phyloP scores from a whole-genome alignment of 2,329 filamentous ascomycete species.

The Epicoccum nigrum region DNA sequence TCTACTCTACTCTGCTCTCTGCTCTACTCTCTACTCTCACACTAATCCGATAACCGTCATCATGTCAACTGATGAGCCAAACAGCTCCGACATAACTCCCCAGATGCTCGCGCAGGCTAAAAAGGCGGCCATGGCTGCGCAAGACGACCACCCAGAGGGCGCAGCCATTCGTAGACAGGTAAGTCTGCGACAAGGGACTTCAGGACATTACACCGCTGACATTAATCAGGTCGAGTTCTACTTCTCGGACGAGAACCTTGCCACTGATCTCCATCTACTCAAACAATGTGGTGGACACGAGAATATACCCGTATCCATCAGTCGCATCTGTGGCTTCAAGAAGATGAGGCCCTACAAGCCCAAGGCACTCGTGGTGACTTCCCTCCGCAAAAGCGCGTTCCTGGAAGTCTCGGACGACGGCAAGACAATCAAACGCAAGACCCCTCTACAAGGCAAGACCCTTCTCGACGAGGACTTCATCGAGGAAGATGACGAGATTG shows the following conservation, averaged over 20 bases:
- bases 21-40: neutral
- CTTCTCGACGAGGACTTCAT: constrained; percentile 37
- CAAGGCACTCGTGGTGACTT: constrained; percentile 45
- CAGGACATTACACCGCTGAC: too few species aligned
- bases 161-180: constrained; percentile 39
- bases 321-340: constrained; percentile 51
- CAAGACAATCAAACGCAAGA: constrained; percentile 52
- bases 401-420: constrained; percentile 51
- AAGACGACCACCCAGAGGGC: constrained; percentile 36
- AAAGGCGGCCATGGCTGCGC: neutral
- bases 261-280: constrained; percentile 51
- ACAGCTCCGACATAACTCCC: neutral
- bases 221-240: constrained; percentile 54
- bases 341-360: constrained; percentile 56
- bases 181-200: too few species aligned
- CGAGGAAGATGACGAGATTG: constrained; percentile 33
- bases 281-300: constrained; percentile 48
- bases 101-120: constrained; percentile 5
- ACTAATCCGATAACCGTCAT: neutral
- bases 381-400: constrained; percentile 50
- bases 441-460: constrained; percentile 45
- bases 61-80: constrained; percentile 5
- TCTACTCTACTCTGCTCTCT: too few species aligned
- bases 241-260: constrained; percentile 57
- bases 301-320: constrained; percentile 53